These are phyloP conservation scores for Xylaria venustula DNA, from an alignment of 495 filamentous ascomycete species.

Conservation along the genomic window DNA sequence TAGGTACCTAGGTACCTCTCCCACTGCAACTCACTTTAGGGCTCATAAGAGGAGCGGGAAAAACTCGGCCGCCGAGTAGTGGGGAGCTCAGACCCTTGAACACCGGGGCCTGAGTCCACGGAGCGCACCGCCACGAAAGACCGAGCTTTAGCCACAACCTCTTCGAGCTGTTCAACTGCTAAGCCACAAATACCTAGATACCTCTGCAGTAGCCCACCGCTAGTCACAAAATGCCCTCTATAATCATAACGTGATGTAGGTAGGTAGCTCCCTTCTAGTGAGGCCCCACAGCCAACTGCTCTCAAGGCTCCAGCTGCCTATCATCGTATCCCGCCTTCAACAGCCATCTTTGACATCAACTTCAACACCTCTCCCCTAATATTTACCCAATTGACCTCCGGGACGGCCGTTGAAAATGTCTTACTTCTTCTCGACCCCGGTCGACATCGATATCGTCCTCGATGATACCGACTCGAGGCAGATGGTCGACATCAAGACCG, in stretches of 20 bases:
- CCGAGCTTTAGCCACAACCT: slow-evolving; percentile 5
- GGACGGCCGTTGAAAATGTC: slow-evolving; percentile 67
- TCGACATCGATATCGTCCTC: slow-evolving; percentile 98
- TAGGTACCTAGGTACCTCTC: slow-evolving; percentile 24
- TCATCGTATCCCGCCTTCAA: neutral
- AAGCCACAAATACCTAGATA: no score
- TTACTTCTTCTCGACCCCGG: slow-evolving; percentile 95
- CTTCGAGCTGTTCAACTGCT: neutral
- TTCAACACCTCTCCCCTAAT: neutral
- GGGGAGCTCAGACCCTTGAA: neutral
- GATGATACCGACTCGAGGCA: slow-evolving; percentile 90
- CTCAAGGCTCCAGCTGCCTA: neutral
- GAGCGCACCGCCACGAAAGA: neutral
- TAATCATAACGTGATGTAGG: neutral
- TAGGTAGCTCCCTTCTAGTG: no score
- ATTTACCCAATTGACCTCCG: neutral
- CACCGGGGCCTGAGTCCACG: neutral
- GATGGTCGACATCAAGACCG: slow-evolving; percentile 95
- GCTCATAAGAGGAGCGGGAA: slow-evolving; percentile 11
- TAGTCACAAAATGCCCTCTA: neutral
- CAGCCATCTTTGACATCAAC: neutral
- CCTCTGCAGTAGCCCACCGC: no score
- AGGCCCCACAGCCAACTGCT: neutral
- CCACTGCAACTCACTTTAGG: slow-evolving; percentile 13
- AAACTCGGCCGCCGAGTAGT: slow-evolving; percentile 17